Conservation (phyloP, 257 asterid genomes). For the Solanum verrucosum region DNA sequence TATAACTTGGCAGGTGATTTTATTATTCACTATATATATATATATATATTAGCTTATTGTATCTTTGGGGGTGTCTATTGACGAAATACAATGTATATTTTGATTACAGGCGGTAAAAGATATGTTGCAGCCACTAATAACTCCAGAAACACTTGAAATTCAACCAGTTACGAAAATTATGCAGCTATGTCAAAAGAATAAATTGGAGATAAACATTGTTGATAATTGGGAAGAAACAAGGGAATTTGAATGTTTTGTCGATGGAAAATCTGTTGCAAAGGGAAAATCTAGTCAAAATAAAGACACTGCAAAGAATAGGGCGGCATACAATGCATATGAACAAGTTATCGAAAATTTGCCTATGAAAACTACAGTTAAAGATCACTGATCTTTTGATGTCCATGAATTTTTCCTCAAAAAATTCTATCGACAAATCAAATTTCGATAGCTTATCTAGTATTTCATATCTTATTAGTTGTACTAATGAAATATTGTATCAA, state of each 20-base stretch:
- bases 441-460: not conserved
- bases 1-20: constrained; percentile 34
- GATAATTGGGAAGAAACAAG: constrained; percentile 30
- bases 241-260: constrained; percentile 18
- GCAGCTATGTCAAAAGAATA: constrained; percentile 32
- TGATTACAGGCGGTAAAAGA: constrained; percentile 16
- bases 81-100: not conserved
- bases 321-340: constrained; percentile 26
- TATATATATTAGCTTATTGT: no score
- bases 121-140: constrained; percentile 33
- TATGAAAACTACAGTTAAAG: not conserved
- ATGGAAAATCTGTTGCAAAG: constrained; percentile 13
- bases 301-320: constrained; percentile 27
- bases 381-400: not conserved
- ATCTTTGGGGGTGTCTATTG: not conserved
- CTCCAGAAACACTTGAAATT: constrained; percentile 9
- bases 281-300: constrained; percentile 22
- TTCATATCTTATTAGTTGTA: not conserved
- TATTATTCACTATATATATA: not conserved
- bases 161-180: constrained; percentile 27
- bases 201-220: not conserved
- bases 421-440: not conserved
- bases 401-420: not conserved
- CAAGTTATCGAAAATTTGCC: not conserved
- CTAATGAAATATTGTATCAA: not conserved